Conservation (phyloP, 441 rosid species). For the Erodium texanum region DNA sequence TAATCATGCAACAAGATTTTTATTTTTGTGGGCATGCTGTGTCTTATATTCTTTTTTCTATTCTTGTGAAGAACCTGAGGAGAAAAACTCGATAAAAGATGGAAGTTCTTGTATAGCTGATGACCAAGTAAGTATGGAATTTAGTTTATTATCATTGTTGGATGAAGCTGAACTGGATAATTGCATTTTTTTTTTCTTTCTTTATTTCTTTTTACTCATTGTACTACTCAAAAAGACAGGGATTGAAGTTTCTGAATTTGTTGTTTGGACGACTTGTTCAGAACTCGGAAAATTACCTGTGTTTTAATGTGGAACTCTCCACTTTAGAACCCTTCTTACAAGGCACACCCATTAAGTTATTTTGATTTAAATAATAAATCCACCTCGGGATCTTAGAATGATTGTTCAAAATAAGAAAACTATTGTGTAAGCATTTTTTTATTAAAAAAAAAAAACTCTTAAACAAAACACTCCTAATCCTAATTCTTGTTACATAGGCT, state of each 20-base stretch:
- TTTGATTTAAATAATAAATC: not conserved
- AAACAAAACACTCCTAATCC: not conserved
- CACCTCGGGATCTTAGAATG: too few relatives aligned
- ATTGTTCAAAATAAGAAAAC: not conserved
- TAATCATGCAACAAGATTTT: not conserved
- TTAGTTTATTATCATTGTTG: not conserved
- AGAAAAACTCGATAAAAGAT: slow-evolving; percentile 17
- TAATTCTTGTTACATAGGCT: not conserved
- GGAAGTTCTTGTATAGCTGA: slow-evolving; percentile 26
- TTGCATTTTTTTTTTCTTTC: slow-evolving; percentile 3
- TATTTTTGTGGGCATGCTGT: slow-evolving; percentile 10
- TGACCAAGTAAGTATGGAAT: slow-evolving; percentile 35
- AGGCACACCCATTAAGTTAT: not conserved
- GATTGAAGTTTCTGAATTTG: not conserved
- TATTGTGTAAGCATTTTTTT: not conserved
- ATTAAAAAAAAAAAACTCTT: not conserved
- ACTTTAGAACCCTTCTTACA: not conserved
- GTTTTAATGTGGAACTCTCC: not conserved
- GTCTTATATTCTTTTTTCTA: slow-evolving; percentile 16
- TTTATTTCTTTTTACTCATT: not conserved
- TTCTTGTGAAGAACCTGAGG: slow-evolving; percentile 28
- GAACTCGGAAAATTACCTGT: not conserved
- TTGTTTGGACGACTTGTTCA: not conserved
- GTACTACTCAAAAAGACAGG: not conserved
- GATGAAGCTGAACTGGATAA: not conserved